A percentile compares a stretch with the other conserved stretches of the same genome.
These are phyloP conservation scores for Punica granatum DNA, from an alignment of 345 rosid genomes.

Conservation along the genomic window DNA sequence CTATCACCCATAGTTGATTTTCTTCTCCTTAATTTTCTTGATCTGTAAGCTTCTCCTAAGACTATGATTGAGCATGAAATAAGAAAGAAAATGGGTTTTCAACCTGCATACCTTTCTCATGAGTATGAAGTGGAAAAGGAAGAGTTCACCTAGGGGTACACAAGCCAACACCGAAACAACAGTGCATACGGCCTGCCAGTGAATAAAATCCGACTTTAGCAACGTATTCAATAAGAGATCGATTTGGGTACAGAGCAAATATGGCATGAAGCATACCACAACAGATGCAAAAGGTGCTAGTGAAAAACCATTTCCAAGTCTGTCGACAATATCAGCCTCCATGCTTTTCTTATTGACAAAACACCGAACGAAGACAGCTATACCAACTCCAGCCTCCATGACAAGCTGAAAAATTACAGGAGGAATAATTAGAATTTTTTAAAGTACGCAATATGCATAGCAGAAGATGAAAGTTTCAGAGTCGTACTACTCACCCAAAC, in stretches of 20 bases:
- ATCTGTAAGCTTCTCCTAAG: background rate
- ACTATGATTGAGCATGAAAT: background rate
- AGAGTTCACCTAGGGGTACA: conserved; percentile 85
- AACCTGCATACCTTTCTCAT: conserved; percentile 68
- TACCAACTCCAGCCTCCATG: conserved; percentile 85
- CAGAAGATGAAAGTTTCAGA: background rate
- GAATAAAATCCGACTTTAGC: conserved; percentile 10
- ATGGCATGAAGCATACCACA: conserved; percentile 46
- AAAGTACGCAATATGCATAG: background rate
- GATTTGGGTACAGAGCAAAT: background rate
- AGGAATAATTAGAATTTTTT: conserved; percentile 1
- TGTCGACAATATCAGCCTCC: conserved; percentile 81
- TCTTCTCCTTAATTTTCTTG: background rate
- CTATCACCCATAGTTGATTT: background rate
- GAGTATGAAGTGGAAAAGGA: conserved; percentile 92
- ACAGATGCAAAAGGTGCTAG: conserved; percentile 92
- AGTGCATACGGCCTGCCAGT: conserved; percentile 72
- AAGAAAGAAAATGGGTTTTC: background rate
- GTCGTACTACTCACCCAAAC: conserved; percentile 60
- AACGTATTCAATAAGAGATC: background rate
- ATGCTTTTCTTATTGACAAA: conserved; percentile 74
- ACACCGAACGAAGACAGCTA: conserved; percentile 81
- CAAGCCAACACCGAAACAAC: conserved; percentile 86
- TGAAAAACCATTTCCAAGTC: conserved; percentile 97
- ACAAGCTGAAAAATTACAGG: conserved; percentile 45